phyloP scores from a whole-genome alignment of 2,329 filamentous ascomycete species.

The Cylindrodendrum hubeiense region DNA sequence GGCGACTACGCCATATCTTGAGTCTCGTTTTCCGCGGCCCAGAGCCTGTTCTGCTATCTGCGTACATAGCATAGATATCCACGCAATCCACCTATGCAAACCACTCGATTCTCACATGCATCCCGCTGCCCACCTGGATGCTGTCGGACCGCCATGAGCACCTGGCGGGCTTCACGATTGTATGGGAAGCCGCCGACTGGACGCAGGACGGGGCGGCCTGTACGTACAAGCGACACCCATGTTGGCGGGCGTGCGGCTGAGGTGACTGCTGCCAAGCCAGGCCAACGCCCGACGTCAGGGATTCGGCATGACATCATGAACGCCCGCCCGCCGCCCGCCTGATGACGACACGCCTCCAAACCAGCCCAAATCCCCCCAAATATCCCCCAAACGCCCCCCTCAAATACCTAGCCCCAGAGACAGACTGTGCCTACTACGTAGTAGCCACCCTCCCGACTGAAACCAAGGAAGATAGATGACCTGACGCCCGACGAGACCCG shows the following conservation, averaged over 20 bases:
- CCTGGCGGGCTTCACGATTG: background rate
- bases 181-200: background rate
- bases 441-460: background rate
- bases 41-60: background rate
- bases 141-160: background rate
- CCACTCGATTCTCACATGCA: background rate
- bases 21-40: background rate
- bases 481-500: background rate
- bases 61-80: background rate
- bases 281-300: background rate
- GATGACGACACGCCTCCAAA: background rate
- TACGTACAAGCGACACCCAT: background rate
- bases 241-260: background rate
- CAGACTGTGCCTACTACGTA: background rate
- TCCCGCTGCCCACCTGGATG: background rate
- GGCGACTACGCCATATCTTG: background rate
- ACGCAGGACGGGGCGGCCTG: too few relatives aligned
- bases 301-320: conserved; percentile 26
- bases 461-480: background rate
- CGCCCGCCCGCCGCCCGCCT: background rate
- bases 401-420: background rate
- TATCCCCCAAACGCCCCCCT: too few relatives aligned
- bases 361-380: background rate
- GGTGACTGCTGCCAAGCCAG: background rate
- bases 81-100: background rate